Evolutionary conservation across 208 protist species (phyloP).

Genomic region (Leishmania turanica): DNA sequence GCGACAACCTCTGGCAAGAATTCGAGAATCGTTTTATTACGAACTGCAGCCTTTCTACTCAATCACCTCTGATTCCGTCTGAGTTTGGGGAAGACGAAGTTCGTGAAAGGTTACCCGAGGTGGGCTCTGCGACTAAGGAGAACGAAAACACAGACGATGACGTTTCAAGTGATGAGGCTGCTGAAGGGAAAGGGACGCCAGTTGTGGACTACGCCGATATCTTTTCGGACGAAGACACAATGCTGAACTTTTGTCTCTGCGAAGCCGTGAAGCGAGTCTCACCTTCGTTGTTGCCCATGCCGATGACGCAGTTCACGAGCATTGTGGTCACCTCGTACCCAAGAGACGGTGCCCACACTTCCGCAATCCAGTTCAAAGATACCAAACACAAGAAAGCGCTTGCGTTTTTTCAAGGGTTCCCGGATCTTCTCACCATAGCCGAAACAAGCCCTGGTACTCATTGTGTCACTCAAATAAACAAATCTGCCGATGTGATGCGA

Average conservation of each 20-base stretch:
- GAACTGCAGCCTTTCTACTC: conserved; percentile 23
- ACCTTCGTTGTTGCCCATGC: conserved; percentile 48
- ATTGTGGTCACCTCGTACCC: conserved; percentile 54
- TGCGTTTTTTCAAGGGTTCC: conserved; percentile 39
- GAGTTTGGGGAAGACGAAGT: conserved; percentile 39
- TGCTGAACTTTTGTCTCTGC: conserved; percentile 68
- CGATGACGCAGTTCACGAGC: conserved; percentile 64
- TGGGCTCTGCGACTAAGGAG: not conserved
- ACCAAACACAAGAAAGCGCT: conserved; percentile 77
- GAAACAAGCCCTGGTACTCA: conserved; percentile 54
- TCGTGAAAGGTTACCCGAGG: not conserved
- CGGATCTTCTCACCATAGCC: conserved; percentile 47
- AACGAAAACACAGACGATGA: not conserved
- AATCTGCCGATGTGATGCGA: conserved; percentile 39
- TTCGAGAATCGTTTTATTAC: conserved; percentile 44
- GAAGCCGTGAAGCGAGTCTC: conserved; percentile 45
- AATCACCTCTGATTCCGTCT: conserved; percentile 15
- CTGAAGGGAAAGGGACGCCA: not conserved
- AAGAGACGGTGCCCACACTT: conserved; percentile 27
- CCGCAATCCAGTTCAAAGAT: conserved; percentile 62
- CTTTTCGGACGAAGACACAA: conserved; percentile 40
- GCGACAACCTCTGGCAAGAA: conserved; percentile 65
- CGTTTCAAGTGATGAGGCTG: not conserved
- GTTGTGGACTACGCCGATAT: not conserved
- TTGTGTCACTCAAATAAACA: conserved; percentile 46